Evolutionary conservation across 1,284 basidiomycete genomes (phyloP), one percentile per base, ranked within the genome.

Genomic region (Fomitopsis schrenkii): DNA sequence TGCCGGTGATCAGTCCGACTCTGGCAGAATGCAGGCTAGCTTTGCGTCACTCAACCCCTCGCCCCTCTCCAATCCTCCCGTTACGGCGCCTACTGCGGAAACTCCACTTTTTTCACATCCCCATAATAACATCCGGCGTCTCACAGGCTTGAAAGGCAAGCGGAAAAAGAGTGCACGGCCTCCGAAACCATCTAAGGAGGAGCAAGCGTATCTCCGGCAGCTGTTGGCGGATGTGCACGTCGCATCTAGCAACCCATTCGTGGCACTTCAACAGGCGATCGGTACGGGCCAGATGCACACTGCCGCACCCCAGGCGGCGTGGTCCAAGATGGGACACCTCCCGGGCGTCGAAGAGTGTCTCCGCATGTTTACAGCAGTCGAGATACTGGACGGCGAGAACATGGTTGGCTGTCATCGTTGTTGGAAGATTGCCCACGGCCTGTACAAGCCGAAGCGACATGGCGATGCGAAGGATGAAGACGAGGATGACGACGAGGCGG

Each of bases 381-480:
- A 98, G 71, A 85, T 94, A 7, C 77, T 98, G 35, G 93, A 97
- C 66, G 94, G 94, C 0, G 94, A 97, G 67, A 97, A 98, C 69
- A 91, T 89, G 77, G 96, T 97, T 63, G 93, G 94, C 0, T 98
- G 95, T 74, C 83, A 91, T 67, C 83, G 90, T 60, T 98, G 95
- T 76, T 98, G 95, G 95, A 93, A 94, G 76, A 85, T 91, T 53
- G 86, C 83, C 48, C 86, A 93, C 68, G 89, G 89, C 10, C 67
- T 79, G 59, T 81, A 84, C 69, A 72, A 79, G 64, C 71, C 73
- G 67, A 63, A 69, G 64, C 44, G 69, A 62, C 61, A 68, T 12
- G 72, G 75, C 52, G 72, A 71, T 48, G 74, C 9, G 35, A 38
- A 38, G 12, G 52, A 72, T 40, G 75, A 72, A n/a, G 68, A 69